phyloP scores from a whole-genome alignment of 1,284 basidiomycete genomes.

The Lentinus polychrous region DNA sequence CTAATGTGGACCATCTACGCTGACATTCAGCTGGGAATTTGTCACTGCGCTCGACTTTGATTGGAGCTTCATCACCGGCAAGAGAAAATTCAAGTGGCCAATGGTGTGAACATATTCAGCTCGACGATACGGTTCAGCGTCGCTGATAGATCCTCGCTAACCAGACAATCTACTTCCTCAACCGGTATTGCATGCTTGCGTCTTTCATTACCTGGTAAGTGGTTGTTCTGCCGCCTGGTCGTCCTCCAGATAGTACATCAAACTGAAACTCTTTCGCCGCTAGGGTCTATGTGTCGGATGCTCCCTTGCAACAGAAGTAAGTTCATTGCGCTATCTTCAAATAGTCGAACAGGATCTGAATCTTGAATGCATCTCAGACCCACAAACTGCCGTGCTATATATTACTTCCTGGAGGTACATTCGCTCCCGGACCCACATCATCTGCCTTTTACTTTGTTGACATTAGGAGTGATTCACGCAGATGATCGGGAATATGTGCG shows the following conservation, averaged over 20 bases:
- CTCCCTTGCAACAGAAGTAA: too few relatives aligned
- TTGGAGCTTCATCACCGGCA: slow-evolving; percentile 55
- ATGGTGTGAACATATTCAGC: slow-evolving; percentile 22
- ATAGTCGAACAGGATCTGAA: neutral
- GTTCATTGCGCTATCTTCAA: too few relatives aligned
- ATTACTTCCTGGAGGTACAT: slow-evolving; percentile 70
- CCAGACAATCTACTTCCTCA: slow-evolving; percentile 67
- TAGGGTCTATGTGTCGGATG: too few relatives aligned
- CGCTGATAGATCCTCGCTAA: neutral
- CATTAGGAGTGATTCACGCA: slow-evolving; percentile 6
- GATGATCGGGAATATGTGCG: slow-evolving; percentile 59
- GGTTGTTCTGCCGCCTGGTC: too few relatives aligned
- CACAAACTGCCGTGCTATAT: slow-evolving; percentile 60
- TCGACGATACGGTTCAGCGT: neutral
- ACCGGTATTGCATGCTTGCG: slow-evolving; percentile 58
- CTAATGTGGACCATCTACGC: neutral
- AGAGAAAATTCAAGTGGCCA: slow-evolving; percentile 46
- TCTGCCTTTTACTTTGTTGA: slow-evolving; percentile 5
- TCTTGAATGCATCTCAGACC: slow-evolving; percentile 31
- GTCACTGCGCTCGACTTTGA: slow-evolving; percentile 61
- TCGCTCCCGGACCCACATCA: neutral
- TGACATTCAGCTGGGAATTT: slow-evolving; percentile 29
- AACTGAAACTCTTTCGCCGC: too few relatives aligned
- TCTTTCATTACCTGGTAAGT: slow-evolving; percentile 65
- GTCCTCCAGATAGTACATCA: too few relatives aligned